Conservation (phyloP, 1,284 basidiomycete genomes). For the Ustilago bromivora region DNA sequence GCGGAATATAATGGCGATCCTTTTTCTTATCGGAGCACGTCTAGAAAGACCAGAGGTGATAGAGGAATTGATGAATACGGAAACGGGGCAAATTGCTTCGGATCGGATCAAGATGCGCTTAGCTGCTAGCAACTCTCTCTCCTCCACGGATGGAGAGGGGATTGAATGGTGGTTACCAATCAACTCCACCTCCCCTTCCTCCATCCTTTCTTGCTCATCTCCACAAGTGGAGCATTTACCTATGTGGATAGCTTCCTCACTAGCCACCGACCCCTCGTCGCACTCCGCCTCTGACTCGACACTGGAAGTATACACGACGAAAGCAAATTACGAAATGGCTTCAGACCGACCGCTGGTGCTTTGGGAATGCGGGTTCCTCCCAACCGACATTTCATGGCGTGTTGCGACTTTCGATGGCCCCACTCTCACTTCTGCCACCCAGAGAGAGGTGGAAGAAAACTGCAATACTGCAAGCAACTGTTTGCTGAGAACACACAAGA, state of each 20-base stretch:
- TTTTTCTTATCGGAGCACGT: constrained; percentile 87
- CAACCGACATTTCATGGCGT: constrained; percentile 80
- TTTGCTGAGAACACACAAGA: constrained; percentile 40
- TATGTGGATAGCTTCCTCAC: constrained; percentile 30
- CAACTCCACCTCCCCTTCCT: constrained; percentile 15
- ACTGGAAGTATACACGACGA: constrained; percentile 70
- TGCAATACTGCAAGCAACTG: constrained; percentile 13
- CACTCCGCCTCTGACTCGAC: constrained; percentile 1
- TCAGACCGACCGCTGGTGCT: constrained; percentile 89
- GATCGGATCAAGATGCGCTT: constrained; percentile 44
- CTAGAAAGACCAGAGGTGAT: constrained; percentile 82
- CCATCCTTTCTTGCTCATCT: not conserved
- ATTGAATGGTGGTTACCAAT: constrained; percentile 49
- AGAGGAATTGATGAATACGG: constrained; percentile 80
- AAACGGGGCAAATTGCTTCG: constrained; percentile 55
- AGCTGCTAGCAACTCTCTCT: constrained; percentile 3
- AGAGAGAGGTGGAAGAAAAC: constrained; percentile 1
- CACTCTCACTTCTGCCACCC: constrained; percentile 8
- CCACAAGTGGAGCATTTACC: constrained; percentile 11
- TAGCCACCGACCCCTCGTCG: not conserved
- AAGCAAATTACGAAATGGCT: constrained; percentile 94
- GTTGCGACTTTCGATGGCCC: constrained; percentile 73
- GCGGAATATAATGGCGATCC: constrained; percentile 90
- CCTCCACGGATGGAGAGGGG: not conserved
- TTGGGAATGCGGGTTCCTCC: constrained; percentile 87